These are phyloP conservation scores for Boechera retrofracta DNA, from an alignment of 345 rosid genomes.

Conservation along the genomic window DNA sequence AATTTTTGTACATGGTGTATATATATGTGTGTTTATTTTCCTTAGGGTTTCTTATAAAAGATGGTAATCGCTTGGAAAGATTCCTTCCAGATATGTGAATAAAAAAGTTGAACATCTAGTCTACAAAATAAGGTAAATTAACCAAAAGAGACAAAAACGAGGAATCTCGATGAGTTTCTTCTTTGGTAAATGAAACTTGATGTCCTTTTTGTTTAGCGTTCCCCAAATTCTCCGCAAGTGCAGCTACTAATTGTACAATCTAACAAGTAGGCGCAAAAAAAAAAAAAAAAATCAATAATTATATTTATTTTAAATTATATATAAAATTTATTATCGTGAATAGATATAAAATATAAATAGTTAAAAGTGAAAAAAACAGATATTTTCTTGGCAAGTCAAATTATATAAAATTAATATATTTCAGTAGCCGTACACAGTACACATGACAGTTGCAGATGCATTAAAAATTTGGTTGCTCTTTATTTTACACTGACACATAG, in stretches of 20 bases:
- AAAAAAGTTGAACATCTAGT: neutral
- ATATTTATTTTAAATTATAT: no score
- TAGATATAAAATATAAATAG: no score
- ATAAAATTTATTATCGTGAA: no score
- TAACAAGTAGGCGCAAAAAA: neutral
- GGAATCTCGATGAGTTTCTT: conserved; percentile 9
- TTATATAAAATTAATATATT: no score
- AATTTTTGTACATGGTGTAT: neutral
- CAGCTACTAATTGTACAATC: neutral
- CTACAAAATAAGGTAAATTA: neutral
- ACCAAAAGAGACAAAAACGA: conserved; percentile 14
- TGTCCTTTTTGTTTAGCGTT: neutral
- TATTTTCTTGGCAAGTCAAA: neutral
- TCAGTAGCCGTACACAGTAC: no score
- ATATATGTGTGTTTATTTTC: neutral
- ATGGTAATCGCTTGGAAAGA: neutral
- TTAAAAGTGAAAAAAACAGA: no score
- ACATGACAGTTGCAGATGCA: neutral
- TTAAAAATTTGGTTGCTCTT: neutral
- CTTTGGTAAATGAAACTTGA: neutral
- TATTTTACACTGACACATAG: neutral
- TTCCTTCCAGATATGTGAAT: neutral
- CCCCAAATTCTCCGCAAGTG: neutral
- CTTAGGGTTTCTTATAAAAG: neutral
- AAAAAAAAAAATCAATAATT: no score